Conservation (phyloP, 257 asterid genomes). For the Ligustrum vulgare region DNA sequence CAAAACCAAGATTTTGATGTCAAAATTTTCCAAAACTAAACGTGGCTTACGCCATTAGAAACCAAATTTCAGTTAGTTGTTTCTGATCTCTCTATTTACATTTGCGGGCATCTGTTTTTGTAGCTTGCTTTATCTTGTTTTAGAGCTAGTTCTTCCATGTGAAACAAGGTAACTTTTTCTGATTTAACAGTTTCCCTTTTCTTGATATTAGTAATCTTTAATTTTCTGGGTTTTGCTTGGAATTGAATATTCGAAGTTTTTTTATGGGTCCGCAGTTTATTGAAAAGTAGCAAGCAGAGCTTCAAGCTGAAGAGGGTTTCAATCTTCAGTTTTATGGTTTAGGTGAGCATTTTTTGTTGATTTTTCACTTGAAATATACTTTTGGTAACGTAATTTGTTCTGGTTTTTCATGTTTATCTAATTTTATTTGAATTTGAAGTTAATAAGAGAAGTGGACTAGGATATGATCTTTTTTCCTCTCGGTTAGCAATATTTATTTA, state of each 20-base stretch:
- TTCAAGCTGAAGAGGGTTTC: conserved; percentile 30
- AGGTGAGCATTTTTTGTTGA: conserved; percentile 28
- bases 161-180: conserved; percentile 45
- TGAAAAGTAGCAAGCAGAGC: conserved; percentile 15
- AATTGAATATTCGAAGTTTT: conserved; percentile 24
- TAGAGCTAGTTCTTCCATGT: conserved; percentile 33
- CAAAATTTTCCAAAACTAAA: conserved; percentile 25
- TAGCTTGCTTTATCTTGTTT: conserved; percentile 21
- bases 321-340: conserved; percentile 29
- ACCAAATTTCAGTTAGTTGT: conserved; percentile 26
- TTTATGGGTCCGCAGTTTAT: conserved; percentile 25
- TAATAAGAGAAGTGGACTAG: not conserved
- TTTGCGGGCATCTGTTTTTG: conserved; percentile 15
- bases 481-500: not conserved
- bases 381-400: conserved; percentile 15
- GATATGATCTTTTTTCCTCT: not conserved
- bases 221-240: conserved; percentile 37
- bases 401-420: conserved; percentile 10
- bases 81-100: conserved; percentile 15
- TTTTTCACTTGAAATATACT: not conserved
- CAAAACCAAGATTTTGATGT: conserved; percentile 11
- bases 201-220: conserved; percentile 19
- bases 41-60: conserved; percentile 50
- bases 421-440: not conserved
- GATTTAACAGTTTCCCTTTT: conserved; percentile 26